Percentiles rank a stretch among this genome's conserved stretches.
These are phyloP conservation scores for Boletus fagicola DNA, from an alignment of 768 basidiomycete genomes.

Conservation along the genomic window DNA sequence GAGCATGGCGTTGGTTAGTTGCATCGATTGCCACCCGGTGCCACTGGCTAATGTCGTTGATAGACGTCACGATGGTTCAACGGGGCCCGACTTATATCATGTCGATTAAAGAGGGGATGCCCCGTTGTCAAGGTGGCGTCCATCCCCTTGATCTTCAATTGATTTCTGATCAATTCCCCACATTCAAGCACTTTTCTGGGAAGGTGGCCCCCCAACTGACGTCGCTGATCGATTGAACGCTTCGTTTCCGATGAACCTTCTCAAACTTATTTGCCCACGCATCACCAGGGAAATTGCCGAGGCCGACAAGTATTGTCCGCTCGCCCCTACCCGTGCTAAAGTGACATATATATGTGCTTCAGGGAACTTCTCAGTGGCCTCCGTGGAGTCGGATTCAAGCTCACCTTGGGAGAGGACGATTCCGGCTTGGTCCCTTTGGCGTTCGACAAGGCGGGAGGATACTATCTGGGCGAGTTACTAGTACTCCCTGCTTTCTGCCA, in stretches of 20 bases:
- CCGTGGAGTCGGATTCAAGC: conserved; percentile 54
- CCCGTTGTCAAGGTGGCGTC: conserved; percentile 20
- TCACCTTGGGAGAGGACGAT: conserved; percentile 48
- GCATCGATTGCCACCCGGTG: background rate
- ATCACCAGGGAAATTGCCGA: conserved; percentile 46
- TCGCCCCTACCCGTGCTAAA: background rate
- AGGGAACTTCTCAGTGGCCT: conserved; percentile 57
- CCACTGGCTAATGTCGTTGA: background rate
- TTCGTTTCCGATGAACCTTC: conserved; percentile 41
- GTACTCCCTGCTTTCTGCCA: background rate
- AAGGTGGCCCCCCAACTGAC: conserved; percentile 47
- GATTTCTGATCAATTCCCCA: background rate
- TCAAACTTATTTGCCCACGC: conserved; percentile 35
- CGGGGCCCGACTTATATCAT: conserved; percentile 55
- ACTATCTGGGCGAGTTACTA: conserved; percentile 59
- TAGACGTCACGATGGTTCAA: conserved; percentile 50
- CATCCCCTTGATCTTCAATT: conserved; percentile 14
- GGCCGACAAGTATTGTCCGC: conserved; percentile 46
- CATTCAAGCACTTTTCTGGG: conserved; percentile 38
- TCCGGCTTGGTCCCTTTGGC: conserved; percentile 51
- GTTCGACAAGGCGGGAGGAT: conserved; percentile 55
- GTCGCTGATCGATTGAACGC: conserved; percentile 54
- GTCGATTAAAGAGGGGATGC: conserved; percentile 42
- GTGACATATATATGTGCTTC: background rate
- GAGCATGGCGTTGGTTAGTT: conserved; percentile 45